Base-by-base conservation (phyloP, 768 basidiomycete genomes). In the Amanita thiersii region DNA sequence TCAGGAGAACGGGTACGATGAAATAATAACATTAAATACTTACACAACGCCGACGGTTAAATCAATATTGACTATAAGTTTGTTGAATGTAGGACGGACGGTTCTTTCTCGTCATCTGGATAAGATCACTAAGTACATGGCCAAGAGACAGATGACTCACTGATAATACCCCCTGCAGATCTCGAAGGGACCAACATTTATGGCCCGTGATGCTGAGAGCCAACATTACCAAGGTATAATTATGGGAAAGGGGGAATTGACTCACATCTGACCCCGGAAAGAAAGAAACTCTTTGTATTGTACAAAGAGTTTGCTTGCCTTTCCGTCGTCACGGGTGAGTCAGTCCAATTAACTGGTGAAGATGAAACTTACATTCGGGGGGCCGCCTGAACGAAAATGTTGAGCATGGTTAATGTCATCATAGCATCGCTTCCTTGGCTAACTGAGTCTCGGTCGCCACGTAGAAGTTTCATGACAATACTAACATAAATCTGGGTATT, bases 341-440 rank as follows among this genome's bases (percentile, higher is more conserved):
- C 19, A 23, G 5, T 17, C 11, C 19, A 31, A 2, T 8, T 5
- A 3, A 8, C 8, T 41, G 7, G 8, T n/a, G 5, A 29, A 19
- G 17, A 26, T 1, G 17, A n/a, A 24, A 37, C 43, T 9, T 3
- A 44, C 44, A 45, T 45, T 18, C 29, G 24, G 1, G 44, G 44
- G 2, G 14, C 26, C 3, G 36, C 38, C 33, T 45, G 44, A 9
- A 45, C 36, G 15, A 45, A 45, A 1, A 45, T 23, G n/a, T 43
- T 43, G 11, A 43, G 23, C 41, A 43, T 43, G 10, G 34, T 43
- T 8, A 43, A 18, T n/a, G 43, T 34, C 37, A 38, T 30, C 26
- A 38, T 38, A 4, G 37, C 43, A 3, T 21, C 37, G 23, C 25
- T 36, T 6, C 42, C 42, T 1, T 21, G 9, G 7, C 36, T 34